Evolutionary conservation across 2,329 filamentous ascomycete genomes (phyloP), one percentile per base, ranked within the genome.

Genomic region (Exophiala spinifera): DNA sequence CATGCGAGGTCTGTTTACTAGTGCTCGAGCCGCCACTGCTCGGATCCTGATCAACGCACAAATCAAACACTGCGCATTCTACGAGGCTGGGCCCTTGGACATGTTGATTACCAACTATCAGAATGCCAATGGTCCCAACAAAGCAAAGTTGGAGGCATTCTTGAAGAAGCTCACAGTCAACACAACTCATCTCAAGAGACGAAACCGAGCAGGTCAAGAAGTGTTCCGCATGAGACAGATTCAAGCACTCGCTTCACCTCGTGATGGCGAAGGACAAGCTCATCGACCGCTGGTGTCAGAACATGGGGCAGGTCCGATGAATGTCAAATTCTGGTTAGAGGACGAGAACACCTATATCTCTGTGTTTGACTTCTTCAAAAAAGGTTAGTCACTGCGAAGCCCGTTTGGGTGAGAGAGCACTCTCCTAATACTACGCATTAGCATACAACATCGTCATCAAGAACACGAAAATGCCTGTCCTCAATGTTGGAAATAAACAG

Each of bases 21-120:
- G 81, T 63, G 79, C 83, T 25, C 79, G 84, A 3, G 76, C 80
- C 1, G 78, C 81, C 2, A 79, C 80, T 14, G 76, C 75, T 37
- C 75, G 82, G 3, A 70, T 86, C 4, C 64, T 87, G 1, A 66
- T 86, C 14, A 87, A 87, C 52, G 71, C 86, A 2, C 84, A 87
- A 55, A 81, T 86, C 21, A 80, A 80, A 6, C 79, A 79, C 42
- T 74, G 76, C 2, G 80, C 82, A 0, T 85, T 83, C 63, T 83
- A 82, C 66, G 73, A 79, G 59, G 62, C 73, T 1, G 73, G 72
- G 1, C 66, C 69, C 2, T 65, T 84, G 20, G 50, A 48, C 2
- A 31, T 60, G 0, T 53, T 79, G 0, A 72, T 79, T 7, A 28
- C 49, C 0, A 64, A 67, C 19, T 70, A 70, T 43, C 64, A 66